These are phyloP conservation scores for Heritiera fomes DNA, from an alignment of 345 rosid genomes.

Conservation along the genomic window DNA sequence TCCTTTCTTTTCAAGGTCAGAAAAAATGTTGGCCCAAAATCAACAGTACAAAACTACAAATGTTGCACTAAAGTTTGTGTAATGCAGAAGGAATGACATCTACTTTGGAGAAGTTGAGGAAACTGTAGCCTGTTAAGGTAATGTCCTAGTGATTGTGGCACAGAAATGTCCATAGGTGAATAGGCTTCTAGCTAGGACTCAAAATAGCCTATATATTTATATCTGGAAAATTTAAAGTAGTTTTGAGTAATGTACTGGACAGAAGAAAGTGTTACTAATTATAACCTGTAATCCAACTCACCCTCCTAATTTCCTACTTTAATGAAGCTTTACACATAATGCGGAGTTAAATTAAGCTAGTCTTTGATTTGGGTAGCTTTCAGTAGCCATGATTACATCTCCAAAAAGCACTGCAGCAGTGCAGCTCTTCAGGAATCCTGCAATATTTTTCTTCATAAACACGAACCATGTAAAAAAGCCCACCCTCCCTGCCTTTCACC, in stretches of 20 bases:
- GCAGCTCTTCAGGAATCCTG: constrained; percentile 58
- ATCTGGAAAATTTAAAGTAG: background rate
- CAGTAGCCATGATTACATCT: constrained; percentile 46
- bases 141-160: constrained; percentile 16
- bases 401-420: constrained; percentile 42
- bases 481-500: constrained; percentile 48
- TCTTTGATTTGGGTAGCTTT: constrained; percentile 34
- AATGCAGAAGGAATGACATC: constrained; percentile 3
- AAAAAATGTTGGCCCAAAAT: background rate
- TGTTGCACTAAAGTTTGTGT: constrained; percentile 6
- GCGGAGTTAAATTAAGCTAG: constrained; percentile 31
- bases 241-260: background rate
- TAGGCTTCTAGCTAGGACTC: constrained; percentile 8
- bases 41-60: background rate
- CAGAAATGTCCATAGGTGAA: background rate
- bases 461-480: constrained; percentile 26
- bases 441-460: constrained; percentile 29
- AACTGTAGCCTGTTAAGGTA: constrained; percentile 2
- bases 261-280: constrained; percentile 24
- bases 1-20: background rate
- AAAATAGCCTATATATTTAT: background rate
- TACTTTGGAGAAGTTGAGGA: constrained; percentile 7
- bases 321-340: constrained; percentile 35
- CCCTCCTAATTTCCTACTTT: constrained; percentile 27
- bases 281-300: constrained; percentile 39